These are phyloP conservation scores for Colletotrichum sp. DNA, from an alignment of 2,329 filamentous ascomycete genomes.

Conservation along the genomic window DNA sequence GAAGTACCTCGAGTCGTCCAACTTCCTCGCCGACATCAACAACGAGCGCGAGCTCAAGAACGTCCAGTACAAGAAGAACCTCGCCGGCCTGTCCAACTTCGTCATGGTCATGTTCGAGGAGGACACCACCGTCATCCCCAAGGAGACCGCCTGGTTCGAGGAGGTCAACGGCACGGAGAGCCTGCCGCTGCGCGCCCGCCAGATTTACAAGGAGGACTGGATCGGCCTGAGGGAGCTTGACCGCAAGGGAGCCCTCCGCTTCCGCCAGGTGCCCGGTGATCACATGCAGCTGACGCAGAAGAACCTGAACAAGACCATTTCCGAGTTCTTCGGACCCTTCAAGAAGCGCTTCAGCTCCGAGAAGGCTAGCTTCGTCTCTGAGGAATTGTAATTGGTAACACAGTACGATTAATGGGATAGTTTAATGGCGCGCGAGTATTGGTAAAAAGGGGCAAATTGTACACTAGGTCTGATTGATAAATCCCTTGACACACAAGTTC, in stretches of 20 bases:
- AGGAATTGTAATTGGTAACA: constrained; percentile 39
- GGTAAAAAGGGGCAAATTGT: constrained; percentile 10
- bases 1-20: constrained; percentile 78
- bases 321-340: constrained; percentile 67
- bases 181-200: constrained; percentile 70
- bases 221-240: constrained; percentile 83
- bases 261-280: constrained; percentile 73
- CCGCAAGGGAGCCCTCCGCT: constrained; percentile 77
- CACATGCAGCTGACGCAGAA: constrained; percentile 83
- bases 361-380: constrained; percentile 25
- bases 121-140: constrained; percentile 85
- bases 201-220: constrained; percentile 91
- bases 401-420: not conserved
- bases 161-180: constrained; percentile 78
- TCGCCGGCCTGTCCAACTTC: constrained; percentile 75
- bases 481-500: constrained; percentile 1
- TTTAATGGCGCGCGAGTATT: not conserved
- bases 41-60: constrained; percentile 86
- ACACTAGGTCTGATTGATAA: constrained; percentile 15
- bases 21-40: constrained; percentile 95
- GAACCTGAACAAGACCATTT: constrained; percentile 69
- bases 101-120: constrained; percentile 91
- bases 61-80: constrained; percentile 71
- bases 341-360: constrained; percentile 40
- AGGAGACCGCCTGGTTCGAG: constrained; percentile 89